Evolutionary conservation across 148 eudicot genomes (phyloP), one percentile per base, ranked within the genome.

Genomic region (Nepenthes mirabilis): DNA sequence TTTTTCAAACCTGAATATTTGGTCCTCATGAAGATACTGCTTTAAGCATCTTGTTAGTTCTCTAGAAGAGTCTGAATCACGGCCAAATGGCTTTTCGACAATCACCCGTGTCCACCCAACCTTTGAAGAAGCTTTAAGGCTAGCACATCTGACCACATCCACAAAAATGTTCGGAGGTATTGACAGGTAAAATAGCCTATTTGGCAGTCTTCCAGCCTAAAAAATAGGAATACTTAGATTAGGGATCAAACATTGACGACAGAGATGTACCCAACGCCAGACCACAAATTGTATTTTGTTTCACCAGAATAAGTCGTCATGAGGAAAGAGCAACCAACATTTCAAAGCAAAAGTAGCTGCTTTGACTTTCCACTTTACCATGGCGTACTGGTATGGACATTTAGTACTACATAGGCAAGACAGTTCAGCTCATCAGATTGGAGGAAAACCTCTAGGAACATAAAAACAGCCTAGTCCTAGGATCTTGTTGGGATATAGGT

Each of bases 41-140:
- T 75, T 81, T 37, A 90, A 75, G 73, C 75, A 74, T 47, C 65
- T 67, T 1, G 90, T 91, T 14, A 87, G 82, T 57, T 79, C 78
- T 54, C 73, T 69, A 47, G 95, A 87, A 13, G 97, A 84, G 49
- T 79, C 72, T 2, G 83, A 64, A 57, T 84, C 97, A 37, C 81
- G 81, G 48, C 97, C 97, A 75, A 91, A 91, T 67, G 97, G 97
- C 72, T 91, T 91, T 76, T 91, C 97, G 34, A 91, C 85, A 53
- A 91, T 91, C 47, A 91, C 82, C 58, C 97, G 74, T 50, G 84
- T 91, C 97, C 97, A 91, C 13, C 97, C 97, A 55, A 70, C 78
- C 57, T 66, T 62, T 2, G 89, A 75, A 56, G 86, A 79, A 64
- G 97, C 95, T 74, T 58, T 68, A 32, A 52, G 66, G 60, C 85